Evolutionary conservation across 192 early-diverging fungal genomes (phyloP).

Genomic region (Phycomyces nitens): DNA sequence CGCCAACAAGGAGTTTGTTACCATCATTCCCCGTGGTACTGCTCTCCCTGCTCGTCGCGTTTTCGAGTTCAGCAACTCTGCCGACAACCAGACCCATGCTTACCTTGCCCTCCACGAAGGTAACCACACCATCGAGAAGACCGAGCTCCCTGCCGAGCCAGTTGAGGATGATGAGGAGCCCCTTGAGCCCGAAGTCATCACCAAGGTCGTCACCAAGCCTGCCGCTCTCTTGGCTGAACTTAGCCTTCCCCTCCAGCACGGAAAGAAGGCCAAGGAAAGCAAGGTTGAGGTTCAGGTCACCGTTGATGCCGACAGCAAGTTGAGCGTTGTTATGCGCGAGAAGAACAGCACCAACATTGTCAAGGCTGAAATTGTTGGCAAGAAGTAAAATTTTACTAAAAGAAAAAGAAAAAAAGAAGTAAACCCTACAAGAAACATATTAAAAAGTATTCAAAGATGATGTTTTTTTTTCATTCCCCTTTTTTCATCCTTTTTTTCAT

Average conservation of each 20-base stretch:
- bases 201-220: slow-evolving; percentile 44
- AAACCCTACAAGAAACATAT: too few relatives aligned
- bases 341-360: slow-evolving; percentile 47
- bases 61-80: slow-evolving; percentile 66
- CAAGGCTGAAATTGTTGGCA: slow-evolving; percentile 29
- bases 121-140: slow-evolving; percentile 56
- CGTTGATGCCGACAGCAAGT: slow-evolving; percentile 44
- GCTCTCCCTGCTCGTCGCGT: slow-evolving; percentile 81
- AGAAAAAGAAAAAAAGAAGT: too few relatives aligned
- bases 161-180: slow-evolving; percentile 50
- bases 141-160: slow-evolving; percentile 40
- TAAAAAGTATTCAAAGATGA: background rate
- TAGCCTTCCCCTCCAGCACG: slow-evolving; percentile 54
- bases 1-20: slow-evolving; percentile 67
- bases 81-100: slow-evolving; percentile 62
- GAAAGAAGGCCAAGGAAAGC: slow-evolving; percentile 41
- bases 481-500: background rate
- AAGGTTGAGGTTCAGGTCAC: slow-evolving; percentile 52
- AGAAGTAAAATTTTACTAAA: too few relatives aligned
- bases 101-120: slow-evolving; percentile 87
- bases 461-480: background rate
- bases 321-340: slow-evolving; percentile 50
- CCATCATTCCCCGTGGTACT: slow-evolving; percentile 79
- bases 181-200: slow-evolving; percentile 37
- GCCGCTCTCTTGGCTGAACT: slow-evolving; percentile 64